phyloP scores from a whole-genome alignment of 768 basidiomycete species.

The Leccinum olivaceopallidum region DNA sequence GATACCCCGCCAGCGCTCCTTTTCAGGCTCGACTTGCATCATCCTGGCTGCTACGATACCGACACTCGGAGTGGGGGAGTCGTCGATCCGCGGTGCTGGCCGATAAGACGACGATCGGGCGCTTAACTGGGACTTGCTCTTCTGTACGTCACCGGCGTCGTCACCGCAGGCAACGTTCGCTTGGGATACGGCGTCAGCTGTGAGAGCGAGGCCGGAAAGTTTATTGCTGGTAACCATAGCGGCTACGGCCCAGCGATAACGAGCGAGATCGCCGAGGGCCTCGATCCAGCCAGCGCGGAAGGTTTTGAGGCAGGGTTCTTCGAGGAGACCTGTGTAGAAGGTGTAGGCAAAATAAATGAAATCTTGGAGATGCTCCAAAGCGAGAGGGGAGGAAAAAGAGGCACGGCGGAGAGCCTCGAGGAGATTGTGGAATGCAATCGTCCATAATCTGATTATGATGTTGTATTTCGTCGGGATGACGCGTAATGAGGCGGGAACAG shows the following conservation, averaged over 20 bases:
- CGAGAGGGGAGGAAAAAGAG: constrained; percentile 60
- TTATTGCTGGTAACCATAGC: constrained; percentile 64
- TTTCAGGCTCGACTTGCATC: constrained; percentile 86
- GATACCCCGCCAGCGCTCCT: constrained; percentile 87
- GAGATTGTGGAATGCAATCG: constrained; percentile 84
- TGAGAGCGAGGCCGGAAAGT: constrained; percentile 46
- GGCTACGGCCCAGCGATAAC: constrained; percentile 96
- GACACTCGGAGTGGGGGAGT: constrained; percentile 73
- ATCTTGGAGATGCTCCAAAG: constrained; percentile 90
- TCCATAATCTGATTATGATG: constrained; percentile 93
- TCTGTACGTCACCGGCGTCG: constrained; percentile 27
- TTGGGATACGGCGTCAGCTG: constrained; percentile 54
- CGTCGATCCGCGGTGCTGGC: constrained; percentile 58
- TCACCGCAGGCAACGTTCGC: constrained; percentile 37
- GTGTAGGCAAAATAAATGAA: constrained; percentile 95
- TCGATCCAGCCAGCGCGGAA: constrained; percentile 93
- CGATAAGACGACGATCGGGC: constrained; percentile 42
- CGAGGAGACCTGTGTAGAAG: constrained; percentile 88
- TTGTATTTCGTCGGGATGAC: constrained; percentile 94
- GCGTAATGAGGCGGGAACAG: constrained; percentile 84
- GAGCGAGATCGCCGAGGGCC: constrained; percentile 92
- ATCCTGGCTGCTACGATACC: constrained; percentile 81
- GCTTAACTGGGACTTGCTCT: constrained; percentile 37
- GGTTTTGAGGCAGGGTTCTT: constrained; percentile 66
- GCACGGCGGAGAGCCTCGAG: constrained; percentile 89